Evolutionary conservation across 2,329 filamentous ascomycete species (phyloP).

Genomic region (Aspergillus felis): DNA sequence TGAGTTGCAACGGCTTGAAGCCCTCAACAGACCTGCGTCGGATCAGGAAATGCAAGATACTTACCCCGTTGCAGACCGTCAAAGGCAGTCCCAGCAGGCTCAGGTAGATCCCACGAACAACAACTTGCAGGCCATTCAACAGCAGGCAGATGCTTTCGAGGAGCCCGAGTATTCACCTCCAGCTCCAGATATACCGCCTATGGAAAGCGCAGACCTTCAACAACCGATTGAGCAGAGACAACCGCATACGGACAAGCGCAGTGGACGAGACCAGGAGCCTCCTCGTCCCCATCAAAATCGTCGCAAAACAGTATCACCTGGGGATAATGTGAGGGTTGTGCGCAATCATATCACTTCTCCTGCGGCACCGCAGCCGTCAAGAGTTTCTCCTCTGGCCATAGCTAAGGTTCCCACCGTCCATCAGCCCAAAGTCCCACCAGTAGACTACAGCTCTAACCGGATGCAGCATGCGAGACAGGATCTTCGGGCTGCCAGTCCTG

Average conservation of each 20-base stretch:
- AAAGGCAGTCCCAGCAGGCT: conserved; percentile 25
- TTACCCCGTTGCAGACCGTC: conserved; percentile 38
- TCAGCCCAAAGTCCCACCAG: conserved; percentile 52
- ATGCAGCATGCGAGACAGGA: conserved; percentile 21
- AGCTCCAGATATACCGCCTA: conserved; percentile 36
- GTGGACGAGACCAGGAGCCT: conserved; percentile 36
- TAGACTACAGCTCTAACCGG: conserved; percentile 31
- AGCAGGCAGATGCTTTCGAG: conserved; percentile 35
- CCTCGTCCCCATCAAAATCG: conserved; percentile 29
- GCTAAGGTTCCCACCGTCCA: conserved; percentile 49
- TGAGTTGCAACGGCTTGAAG: conserved; percentile 36
- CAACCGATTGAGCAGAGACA: conserved; percentile 21
- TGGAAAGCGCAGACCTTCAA: conserved; percentile 24
- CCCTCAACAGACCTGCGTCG: conserved; percentile 33
- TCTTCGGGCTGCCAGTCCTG: conserved; percentile 44
- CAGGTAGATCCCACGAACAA: conserved; percentile 17
- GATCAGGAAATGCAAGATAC: conserved; percentile 38
- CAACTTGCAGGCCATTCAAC: conserved; percentile 19
- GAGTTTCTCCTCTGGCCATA: conserved; percentile 57
- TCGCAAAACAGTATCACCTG: conserved; percentile 35
- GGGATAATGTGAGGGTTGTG: conserved; percentile 58
- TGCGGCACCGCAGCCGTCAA: conserved; percentile 70
- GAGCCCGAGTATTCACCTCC: conserved; percentile 49
- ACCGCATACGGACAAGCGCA: conserved; percentile 34
- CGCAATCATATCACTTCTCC: conserved; percentile 70